phyloP scores from a whole-genome alignment of 2,329 filamentous ascomycete genomes.

The Neonectria hederae region DNA sequence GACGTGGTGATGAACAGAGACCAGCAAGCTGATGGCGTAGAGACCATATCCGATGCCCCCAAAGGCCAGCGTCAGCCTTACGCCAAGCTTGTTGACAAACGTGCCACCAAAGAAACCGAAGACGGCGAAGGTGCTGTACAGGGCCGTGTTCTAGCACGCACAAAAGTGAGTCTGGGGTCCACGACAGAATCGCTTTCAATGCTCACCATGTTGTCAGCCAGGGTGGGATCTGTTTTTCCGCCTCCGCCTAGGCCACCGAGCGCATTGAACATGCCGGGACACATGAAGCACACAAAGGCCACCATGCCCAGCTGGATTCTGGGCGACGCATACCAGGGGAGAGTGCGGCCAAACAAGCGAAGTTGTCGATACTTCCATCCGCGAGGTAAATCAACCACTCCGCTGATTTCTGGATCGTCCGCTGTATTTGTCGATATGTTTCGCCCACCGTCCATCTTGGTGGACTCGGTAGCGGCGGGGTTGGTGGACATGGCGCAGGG shows the following conservation, averaged over 20 bases:
- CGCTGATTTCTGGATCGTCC: conserved; percentile 2
- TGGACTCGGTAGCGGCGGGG: neutral
- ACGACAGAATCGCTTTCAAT: neutral
- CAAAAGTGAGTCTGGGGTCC: neutral
- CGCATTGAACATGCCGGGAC: conserved; percentile 78
- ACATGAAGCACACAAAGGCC: conserved; percentile 64
- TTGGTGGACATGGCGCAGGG: neutral
- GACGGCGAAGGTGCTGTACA: conserved; percentile 74
- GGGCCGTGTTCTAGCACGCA: conserved; percentile 63
- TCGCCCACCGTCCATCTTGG: neutral
- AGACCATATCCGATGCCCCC: conserved; percentile 55
- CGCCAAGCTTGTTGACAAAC: conserved; percentile 64
- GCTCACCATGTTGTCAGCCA: conserved; percentile 50
- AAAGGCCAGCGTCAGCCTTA: conserved; percentile 49
- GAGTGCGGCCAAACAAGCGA: conserved; percentile 27
- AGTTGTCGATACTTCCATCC: conserved; percentile 39
- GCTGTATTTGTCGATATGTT: neutral
- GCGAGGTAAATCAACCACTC: conserved; percentile 24
- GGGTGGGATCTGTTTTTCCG: conserved; percentile 58
- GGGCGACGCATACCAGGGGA: conserved; percentile 75
- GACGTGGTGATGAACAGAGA: conserved; percentile 70
- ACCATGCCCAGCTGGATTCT: conserved; percentile 77
- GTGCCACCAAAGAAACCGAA: conserved; percentile 77
- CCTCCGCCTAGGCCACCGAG: conserved; percentile 71
- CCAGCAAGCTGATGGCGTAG: conserved; percentile 75